These are phyloP conservation scores for Penicillium mononematosum DNA, from an alignment of 495 filamentous ascomycete genomes.

Conservation along the genomic window DNA sequence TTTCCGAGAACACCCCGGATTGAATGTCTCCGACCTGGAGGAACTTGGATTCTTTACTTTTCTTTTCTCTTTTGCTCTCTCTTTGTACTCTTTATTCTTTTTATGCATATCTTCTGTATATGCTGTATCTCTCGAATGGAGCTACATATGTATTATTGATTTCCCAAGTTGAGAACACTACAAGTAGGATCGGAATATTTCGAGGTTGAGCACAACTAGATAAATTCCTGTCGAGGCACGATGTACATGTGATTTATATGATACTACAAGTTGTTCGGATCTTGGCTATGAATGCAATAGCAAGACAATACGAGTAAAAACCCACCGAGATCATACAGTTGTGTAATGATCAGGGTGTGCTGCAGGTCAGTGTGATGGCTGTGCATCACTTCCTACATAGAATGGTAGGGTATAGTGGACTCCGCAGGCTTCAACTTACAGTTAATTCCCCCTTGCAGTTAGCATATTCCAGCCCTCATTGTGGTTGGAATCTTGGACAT, in stretches of 20 bases:
- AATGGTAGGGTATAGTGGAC: not conserved
- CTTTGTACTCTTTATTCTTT: not conserved
- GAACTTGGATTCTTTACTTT: not conserved
- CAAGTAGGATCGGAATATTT: not conserved
- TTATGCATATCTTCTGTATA: not conserved
- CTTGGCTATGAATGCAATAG: not conserved
- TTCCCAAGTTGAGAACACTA: not conserved
- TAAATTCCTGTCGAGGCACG: not conserved
- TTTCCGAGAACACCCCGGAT: slow-evolving; percentile 12
- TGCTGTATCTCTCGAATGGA: not conserved
- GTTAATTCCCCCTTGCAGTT: not conserved
- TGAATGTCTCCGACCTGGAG: slow-evolving; percentile 10
- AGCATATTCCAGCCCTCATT: not conserved
- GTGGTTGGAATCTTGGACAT: not conserved
- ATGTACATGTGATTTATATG: not conserved
- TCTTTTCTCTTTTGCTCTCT: not conserved
- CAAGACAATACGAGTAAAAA: not conserved
- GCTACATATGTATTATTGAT: not conserved
- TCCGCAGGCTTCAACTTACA: not conserved
- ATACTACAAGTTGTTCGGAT: not conserved
- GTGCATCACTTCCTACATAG: slow-evolving; percentile 1
- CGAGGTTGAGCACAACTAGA: not conserved
- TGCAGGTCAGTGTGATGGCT: slow-evolving; percentile 11
- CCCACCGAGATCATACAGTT: not conserved
- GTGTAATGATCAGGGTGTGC: slow-evolving; percentile 1